Evolutionary conservation across 2,329 filamentous ascomycete genomes (phyloP).

Genomic region (Hypoxylon sp.): DNA sequence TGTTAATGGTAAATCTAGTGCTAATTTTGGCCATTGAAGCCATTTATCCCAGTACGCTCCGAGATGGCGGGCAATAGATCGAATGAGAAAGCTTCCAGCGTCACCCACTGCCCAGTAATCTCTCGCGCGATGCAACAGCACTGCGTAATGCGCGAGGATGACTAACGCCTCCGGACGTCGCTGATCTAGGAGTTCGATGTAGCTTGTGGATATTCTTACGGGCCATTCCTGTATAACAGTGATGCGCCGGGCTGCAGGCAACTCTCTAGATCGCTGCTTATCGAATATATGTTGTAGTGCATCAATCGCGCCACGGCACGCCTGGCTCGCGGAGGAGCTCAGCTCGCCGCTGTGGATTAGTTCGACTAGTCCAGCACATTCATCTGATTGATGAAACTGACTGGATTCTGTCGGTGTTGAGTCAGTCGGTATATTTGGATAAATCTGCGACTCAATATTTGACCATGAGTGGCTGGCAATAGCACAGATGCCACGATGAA

Average conservation of each 20-base stretch:
- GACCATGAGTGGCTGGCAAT: background rate
- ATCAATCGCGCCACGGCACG: background rate
- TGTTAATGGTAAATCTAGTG: too few relatives aligned
- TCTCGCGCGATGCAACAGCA: constrained; percentile 56
- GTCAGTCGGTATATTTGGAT: background rate
- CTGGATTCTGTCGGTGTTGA: background rate
- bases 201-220: background rate
- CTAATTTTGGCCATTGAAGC: constrained; percentile 26
- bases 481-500: background rate
- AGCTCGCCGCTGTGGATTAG: background rate
- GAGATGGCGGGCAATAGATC: constrained; percentile 40
- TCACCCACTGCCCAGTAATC: constrained; percentile 55
- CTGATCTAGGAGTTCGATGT: constrained; percentile 53
- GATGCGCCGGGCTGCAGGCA: background rate
- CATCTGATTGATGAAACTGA: background rate
- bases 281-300: background rate
- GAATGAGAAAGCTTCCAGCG: constrained; percentile 46
- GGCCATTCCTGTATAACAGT: constrained; percentile 4
- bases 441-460: background rate
- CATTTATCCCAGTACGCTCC: constrained; percentile 49
- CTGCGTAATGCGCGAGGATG: constrained; percentile 60
- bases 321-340: background rate
- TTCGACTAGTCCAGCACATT: background rate
- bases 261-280: background rate
- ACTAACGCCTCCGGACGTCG: constrained; percentile 59